phyloP scores from a whole-genome alignment of 2,329 filamentous ascomycete genomes.

The Fusarium coicis region DNA sequence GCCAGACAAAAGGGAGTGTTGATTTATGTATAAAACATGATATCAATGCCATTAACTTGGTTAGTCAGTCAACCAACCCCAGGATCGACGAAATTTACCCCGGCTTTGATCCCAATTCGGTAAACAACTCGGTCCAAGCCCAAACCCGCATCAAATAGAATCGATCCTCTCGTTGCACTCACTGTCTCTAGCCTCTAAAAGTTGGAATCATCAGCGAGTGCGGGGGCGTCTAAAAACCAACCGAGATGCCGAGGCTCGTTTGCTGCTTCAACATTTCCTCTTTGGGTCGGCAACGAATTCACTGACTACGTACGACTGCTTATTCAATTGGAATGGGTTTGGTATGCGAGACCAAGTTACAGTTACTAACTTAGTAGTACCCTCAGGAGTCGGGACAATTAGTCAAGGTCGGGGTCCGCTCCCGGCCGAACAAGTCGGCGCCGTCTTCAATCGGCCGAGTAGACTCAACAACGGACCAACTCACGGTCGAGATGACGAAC shows the following conservation, averaged over 20 bases:
- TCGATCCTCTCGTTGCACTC: constrained; percentile 1
- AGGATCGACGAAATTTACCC: constrained; percentile 16
- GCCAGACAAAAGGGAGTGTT: not conserved
- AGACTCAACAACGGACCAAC: not conserved
- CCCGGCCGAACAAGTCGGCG: constrained; percentile 35
- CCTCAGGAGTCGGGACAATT: not conserved
- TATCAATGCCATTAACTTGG: not conserved
- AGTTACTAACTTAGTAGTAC: no score
- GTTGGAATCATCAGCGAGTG: constrained; percentile 12
- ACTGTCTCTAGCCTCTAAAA: constrained; percentile 24
- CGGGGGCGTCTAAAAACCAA: constrained; percentile 27
- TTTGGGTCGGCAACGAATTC: constrained; percentile 7
- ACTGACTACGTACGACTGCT: not conserved
- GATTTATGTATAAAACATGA: constrained; percentile 16
- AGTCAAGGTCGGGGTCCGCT: not conserved
- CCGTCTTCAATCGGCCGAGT: constrained; percentile 43
- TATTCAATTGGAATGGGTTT: not conserved
- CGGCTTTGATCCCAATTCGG: constrained; percentile 17
- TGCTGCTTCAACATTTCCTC: not conserved
- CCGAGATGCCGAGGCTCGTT: constrained; percentile 40
- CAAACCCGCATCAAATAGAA: constrained; percentile 13
- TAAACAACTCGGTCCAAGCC: constrained; percentile 24
- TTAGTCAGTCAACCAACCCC: not conserved
- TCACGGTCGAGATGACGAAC: not conserved
- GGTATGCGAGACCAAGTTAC: not conserved